Conservation (phyloP, 2,329 filamentous ascomycete genomes). For the Hymenotorrendiella dingleyae region DNA sequence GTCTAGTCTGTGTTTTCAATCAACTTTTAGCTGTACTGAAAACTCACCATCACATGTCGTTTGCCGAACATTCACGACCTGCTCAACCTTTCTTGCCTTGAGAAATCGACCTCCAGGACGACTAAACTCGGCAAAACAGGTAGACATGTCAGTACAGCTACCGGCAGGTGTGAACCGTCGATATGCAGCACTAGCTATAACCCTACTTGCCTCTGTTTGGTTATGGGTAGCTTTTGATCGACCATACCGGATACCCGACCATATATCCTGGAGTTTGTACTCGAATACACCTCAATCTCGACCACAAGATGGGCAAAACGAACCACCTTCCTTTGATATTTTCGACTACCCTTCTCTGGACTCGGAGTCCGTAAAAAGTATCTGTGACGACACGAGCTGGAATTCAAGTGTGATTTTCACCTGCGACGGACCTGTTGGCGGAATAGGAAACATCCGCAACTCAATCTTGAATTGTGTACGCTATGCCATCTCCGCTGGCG, state of each 20-base stretch:
- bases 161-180: conserved; percentile 5
- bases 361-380: conserved; percentile 15
- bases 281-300: background rate
- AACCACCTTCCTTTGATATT: conserved; percentile 3
- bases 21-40: no score
- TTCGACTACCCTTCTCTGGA: conserved; percentile 21
- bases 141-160: no score
- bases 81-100: no score
- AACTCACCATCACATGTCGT: no score
- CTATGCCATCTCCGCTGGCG: conserved; percentile 26
- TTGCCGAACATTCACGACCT: no score
- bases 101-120: no score
- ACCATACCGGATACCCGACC: background rate
- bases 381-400: conserved; percentile 23
- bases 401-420: conserved; percentile 21
- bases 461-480: conserved; percentile 26
- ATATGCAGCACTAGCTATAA: conserved; percentile 4
- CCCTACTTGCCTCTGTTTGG: conserved; percentile 5
- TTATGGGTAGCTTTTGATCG: conserved; percentile 12
- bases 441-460: conserved; percentile 28
- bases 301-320: background rate
- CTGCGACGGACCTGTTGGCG: conserved; percentile 22
- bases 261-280: background rate
- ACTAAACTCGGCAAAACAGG: no score
- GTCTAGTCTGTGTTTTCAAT: no score